Base-by-base conservation (phyloP, 2,329 filamentous ascomycete species). In the Cercospora citrullina region DNA sequence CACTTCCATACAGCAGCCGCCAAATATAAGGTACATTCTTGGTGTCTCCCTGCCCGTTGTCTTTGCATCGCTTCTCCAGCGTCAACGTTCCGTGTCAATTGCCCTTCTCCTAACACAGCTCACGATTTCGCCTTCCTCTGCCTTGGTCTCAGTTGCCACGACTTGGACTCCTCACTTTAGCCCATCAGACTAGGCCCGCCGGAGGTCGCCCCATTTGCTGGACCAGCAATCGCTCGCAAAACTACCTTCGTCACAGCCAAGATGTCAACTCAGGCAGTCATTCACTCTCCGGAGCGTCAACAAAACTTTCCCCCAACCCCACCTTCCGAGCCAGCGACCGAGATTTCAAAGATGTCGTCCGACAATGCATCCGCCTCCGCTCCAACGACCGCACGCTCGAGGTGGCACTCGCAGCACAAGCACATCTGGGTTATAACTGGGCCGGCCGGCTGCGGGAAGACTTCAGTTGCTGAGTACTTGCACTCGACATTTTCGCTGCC, bases 401-500 rank as follows among this genome's bases (percentile, higher is more conserved):
- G 63, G 16, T 67, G 59, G 67, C n/a, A 74, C 76, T 73, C 77
- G 6, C 75, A 75, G 69, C 79, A 82, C 67, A 80, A 82, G 70
- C 82, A 84, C 76, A 83, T 85, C 65, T 82, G 83, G 76, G 81
- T 85, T 71, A 81, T 86, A 30, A 84, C 83, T 21, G 84, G 84
- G 5, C 84, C 84, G 21, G 84, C 84, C 62, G 84, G 84, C 39
- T 85, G 84, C 70, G 84, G 84, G 30, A 86, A 86, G 78, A 85
- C 81, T 67, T 85, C 83, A 7, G 80, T 85, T 48, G 84, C 83
- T 14, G 80, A 82, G 65, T 78, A 79, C 60, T 77, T 86, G 10
- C 77, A 83, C 7, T 72, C 79, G 16, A 77, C 76, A 8, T 81
- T 84, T 64, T 74, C 74, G 2, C 77, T 84, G 66, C 77, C 80